phyloP scores from a whole-genome alignment of 1,284 basidiomycete species.

The Amylostereum chailletii region DNA sequence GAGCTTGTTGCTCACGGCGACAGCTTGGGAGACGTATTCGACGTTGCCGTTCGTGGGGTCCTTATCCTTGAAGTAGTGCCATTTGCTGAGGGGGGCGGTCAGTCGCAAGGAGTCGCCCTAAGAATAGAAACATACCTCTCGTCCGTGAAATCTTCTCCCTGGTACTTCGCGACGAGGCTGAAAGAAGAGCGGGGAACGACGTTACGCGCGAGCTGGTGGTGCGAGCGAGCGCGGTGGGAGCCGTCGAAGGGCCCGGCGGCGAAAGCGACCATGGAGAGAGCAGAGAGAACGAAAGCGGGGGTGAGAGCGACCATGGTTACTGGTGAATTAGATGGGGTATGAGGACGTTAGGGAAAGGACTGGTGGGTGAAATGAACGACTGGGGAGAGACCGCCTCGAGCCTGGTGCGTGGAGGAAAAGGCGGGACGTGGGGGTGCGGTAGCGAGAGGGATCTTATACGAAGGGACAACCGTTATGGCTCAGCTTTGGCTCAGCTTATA shows the following conservation, averaged over 20 bases:
- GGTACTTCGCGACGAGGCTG: constrained; percentile 28
- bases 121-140: constrained; percentile 6
- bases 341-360: too few species aligned
- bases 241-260: constrained; percentile 9
- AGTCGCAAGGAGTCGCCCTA: neutral
- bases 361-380: too few species aligned
- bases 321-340: too few species aligned
- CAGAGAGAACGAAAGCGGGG: constrained; percentile 12
- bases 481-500: too few species aligned
- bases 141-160: constrained; percentile 30
- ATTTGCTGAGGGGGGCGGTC: constrained; percentile 32
- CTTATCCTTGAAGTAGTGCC: constrained; percentile 48
- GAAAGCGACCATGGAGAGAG: constrained; percentile 16
- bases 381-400: too few species aligned
- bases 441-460: too few species aligned
- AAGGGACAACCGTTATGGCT: too few species aligned
- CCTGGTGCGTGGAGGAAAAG: too few species aligned
- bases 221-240: constrained; percentile 10
- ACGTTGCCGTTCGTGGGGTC: constrained; percentile 67
- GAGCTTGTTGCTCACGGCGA: constrained; percentile 41
- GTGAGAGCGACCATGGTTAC: neutral
- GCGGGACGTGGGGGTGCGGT: too few species aligned
- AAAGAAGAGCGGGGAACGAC: constrained; percentile 12
- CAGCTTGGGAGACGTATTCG: constrained; percentile 37
- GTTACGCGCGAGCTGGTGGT: constrained; percentile 10